phyloP scores from a whole-genome alignment of 139 green algal genomes.

The Chlamydomonas applanata region DNA sequence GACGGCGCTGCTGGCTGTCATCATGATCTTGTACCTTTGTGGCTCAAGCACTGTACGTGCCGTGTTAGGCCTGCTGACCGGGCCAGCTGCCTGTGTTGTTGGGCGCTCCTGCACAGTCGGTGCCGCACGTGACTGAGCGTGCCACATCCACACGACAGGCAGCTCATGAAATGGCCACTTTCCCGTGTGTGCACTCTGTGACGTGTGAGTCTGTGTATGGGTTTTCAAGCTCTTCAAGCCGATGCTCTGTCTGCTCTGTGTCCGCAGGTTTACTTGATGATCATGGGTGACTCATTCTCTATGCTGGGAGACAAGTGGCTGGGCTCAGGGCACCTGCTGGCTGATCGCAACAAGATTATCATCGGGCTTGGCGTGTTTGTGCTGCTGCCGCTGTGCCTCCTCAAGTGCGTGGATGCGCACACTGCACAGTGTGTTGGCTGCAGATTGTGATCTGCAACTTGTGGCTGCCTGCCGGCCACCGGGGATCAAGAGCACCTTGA shows the following conservation, averaged over 20 bases:
- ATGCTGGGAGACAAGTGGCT: slow-evolving; percentile 35
- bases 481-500: too few relatives aligned
- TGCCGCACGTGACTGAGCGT: too few relatives aligned
- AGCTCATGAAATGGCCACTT: too few relatives aligned
- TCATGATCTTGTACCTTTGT: slow-evolving; percentile 64
- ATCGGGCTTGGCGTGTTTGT: slow-evolving; percentile 16
- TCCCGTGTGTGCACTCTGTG: too few relatives aligned
- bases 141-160: too few relatives aligned
- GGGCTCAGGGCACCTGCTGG: slow-evolving; percentile 9
- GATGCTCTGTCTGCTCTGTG: not conserved
- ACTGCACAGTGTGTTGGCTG: too few relatives aligned
- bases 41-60: slow-evolving; percentile 37
- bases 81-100: too few relatives aligned
- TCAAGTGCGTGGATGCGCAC: slow-evolving; percentile 15
- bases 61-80: too few relatives aligned
- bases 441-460: not conserved
- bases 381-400: slow-evolving; percentile 64
- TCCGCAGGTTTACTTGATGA: slow-evolving; percentile 44
- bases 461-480: not conserved
- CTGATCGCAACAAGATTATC: slow-evolving; percentile 38
- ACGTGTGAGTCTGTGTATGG: not conserved
- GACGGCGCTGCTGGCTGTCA: slow-evolving; percentile 34
- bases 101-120: too few relatives aligned
- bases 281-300: slow-evolving; percentile 68
- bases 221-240: not conserved